Percentiles rank a stretch among this genome's conserved stretches.
phyloP scores from a whole-genome alignment of 768 basidiomycete species.

The Mycena latifolia region DNA sequence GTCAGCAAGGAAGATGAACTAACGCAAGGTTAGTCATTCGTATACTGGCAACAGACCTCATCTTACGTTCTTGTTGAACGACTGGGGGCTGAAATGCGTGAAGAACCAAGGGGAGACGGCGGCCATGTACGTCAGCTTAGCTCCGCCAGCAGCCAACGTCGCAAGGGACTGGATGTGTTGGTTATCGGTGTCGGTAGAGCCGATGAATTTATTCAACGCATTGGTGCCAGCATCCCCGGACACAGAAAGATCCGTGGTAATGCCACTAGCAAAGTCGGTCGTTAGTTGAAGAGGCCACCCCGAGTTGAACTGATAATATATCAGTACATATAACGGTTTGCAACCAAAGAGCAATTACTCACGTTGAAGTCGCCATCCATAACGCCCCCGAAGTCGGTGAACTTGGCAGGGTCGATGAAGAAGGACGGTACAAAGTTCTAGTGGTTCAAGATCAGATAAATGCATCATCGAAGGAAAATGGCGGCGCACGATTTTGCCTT shows the following conservation, averaged over 20 bases:
- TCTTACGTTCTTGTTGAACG: conserved; percentile 18
- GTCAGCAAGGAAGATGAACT: conserved; percentile 78
- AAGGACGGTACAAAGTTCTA: conserved; percentile 76
- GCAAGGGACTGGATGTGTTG: conserved; percentile 62
- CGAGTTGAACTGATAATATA: conserved; percentile 73
- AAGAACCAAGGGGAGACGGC: conserved; percentile 42
- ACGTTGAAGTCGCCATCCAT: conserved; percentile 71
- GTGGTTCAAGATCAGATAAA: neutral
- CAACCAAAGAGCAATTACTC: conserved; percentile 32
- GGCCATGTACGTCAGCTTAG: neutral
- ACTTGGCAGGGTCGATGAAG: conserved; percentile 67
- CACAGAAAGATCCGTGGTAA: conserved; percentile 33
- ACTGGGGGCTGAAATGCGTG: conserved; percentile 3
- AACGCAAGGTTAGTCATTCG: neutral
- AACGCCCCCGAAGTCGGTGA: conserved; percentile 54
- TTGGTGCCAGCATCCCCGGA: conserved; percentile 37
- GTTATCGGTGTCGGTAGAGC: conserved; percentile 64
- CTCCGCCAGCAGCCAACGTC: conserved; percentile 38
- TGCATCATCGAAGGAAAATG: neutral
- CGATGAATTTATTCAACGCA: conserved; percentile 55
- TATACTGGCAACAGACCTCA: neutral
- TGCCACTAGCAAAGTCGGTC: conserved; percentile 50
- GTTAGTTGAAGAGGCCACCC: conserved; percentile 82
- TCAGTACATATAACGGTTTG: conserved; percentile 18
- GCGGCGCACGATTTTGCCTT: conserved; percentile 52